These are phyloP conservation scores for Candida silvicultrix DNA, from an alignment of 805 yeast species.

Conservation along the genomic window DNA sequence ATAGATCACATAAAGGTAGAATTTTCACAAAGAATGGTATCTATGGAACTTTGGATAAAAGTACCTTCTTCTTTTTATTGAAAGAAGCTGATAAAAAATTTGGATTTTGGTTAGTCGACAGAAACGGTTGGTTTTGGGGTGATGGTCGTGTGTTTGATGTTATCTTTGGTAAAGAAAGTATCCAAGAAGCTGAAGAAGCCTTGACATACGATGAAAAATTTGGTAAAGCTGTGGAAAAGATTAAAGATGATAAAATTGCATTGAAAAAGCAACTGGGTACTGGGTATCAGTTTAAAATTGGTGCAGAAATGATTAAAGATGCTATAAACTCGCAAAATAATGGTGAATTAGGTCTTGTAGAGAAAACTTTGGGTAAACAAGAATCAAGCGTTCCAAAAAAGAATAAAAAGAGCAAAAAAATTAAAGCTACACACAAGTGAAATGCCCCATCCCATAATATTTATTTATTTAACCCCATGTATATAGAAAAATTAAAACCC, in stretches of 20 bases:
- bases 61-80: slow-evolving; percentile 67
- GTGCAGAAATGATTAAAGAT: slow-evolving; percentile 6
- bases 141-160: slow-evolving; percentile 83
- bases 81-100: slow-evolving; percentile 48
- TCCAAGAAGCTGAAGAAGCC: slow-evolving; percentile 60
- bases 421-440: too few species aligned
- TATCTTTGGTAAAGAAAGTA: slow-evolving; percentile 71
- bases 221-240: slow-evolving; percentile 14
- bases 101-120: slow-evolving; percentile 65
- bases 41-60: slow-evolving; percentile 74
- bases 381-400: background rate
- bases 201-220: slow-evolving; percentile 16
- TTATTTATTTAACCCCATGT: background rate
- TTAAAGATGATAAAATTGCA: slow-evolving; percentile 14
- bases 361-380: background rate
- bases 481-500: background rate
- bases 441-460: background rate
- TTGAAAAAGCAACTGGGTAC: slow-evolving; percentile 16
- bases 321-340: background rate
- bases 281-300: slow-evolving; percentile 17
- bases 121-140: slow-evolving; percentile 90
- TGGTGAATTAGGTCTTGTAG: background rate
- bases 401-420: background rate
- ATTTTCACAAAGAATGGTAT: slow-evolving; percentile 87
- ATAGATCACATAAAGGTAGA: slow-evolving; percentile 54